Evolutionary conservation across 257 asterid genomes (phyloP).

Genomic region (Solanum ossicruentum): DNA sequence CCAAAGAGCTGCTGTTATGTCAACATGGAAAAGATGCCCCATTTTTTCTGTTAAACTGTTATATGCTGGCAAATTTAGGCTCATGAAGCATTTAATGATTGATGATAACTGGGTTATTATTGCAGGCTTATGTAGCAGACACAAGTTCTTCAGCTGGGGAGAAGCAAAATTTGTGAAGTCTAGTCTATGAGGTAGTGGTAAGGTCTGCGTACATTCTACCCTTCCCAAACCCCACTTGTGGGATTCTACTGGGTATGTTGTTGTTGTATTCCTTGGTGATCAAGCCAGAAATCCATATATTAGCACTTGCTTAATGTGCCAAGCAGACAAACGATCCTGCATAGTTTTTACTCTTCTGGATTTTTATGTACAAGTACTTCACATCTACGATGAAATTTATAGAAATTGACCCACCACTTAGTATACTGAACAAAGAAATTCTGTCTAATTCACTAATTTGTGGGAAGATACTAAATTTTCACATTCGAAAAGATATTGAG

Average conservation of each 20-base stretch:
- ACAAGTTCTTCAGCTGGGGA: not conserved
- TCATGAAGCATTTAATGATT: not conserved
- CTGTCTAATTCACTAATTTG: not conserved
- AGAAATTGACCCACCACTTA: not conserved
- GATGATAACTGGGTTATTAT: not conserved
- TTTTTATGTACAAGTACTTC: not conserved
- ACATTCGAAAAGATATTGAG: not conserved
- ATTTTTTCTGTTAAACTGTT: not conserved
- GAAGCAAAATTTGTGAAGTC: not conserved
- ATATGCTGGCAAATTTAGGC: not conserved
- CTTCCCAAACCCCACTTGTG: too few relatives aligned
- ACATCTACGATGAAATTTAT: not conserved
- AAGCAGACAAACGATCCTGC: not conserved
- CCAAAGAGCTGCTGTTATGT: not conserved
- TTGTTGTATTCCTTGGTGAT: not conserved
- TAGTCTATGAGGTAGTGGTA: too few relatives aligned
- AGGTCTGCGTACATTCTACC: too few relatives aligned
- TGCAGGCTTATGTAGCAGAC: not conserved
- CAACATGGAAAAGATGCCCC: not conserved
- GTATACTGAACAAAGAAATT: not conserved
- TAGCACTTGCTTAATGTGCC: not conserved
- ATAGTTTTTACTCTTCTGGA: not conserved
- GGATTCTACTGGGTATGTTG: too few relatives aligned
- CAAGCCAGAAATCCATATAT: not conserved
- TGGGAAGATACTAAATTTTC: not conserved